Percentiles rank a stretch among this genome's conserved stretches.
Evolutionary conservation across 148 eudicot species (phyloP).

Genomic region (Suaeda aralocaspica): DNA sequence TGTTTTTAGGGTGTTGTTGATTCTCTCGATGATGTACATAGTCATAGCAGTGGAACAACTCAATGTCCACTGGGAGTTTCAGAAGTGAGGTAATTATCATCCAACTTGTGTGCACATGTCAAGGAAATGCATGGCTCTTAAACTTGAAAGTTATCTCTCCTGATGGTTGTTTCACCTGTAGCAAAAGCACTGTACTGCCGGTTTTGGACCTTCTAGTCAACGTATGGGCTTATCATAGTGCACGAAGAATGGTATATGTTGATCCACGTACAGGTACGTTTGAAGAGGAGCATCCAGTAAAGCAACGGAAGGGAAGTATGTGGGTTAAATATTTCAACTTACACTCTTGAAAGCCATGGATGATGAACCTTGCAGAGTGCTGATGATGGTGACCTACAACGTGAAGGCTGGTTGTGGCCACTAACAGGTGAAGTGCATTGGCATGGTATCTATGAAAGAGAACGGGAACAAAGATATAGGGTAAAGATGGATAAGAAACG

Average conservation of each 20-base stretch:
- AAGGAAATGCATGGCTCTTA: not conserved
- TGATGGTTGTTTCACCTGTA: slow-evolving; percentile 23
- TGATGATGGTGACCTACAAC: slow-evolving; percentile 65
- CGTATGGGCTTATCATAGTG: slow-evolving; percentile 99
- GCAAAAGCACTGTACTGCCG: slow-evolving; percentile 92
- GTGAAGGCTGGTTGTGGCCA: slow-evolving; percentile 89
- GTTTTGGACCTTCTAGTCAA: slow-evolving; percentile 76
- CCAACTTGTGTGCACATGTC: not conserved
- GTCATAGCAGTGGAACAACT: slow-evolving; percentile 38
- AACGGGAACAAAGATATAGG: slow-evolving; percentile 86
- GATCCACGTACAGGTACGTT: slow-evolving; percentile 66
- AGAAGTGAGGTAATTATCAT: slow-evolving; percentile 50
- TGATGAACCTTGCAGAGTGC: slow-evolving; percentile 96
- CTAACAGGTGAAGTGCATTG: slow-evolving; percentile 87
- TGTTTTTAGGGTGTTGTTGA: slow-evolving; percentile 80
- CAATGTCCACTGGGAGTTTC: slow-evolving; percentile 69
- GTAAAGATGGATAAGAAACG: slow-evolving; percentile 96
- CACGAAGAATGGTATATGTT: slow-evolving; percentile 73
- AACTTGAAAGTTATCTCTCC: not conserved
- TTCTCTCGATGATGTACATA: slow-evolving; percentile 68
- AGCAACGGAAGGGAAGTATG: slow-evolving; percentile 62
- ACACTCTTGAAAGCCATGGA: slow-evolving; percentile 84
- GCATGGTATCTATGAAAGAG: slow-evolving; percentile 93
- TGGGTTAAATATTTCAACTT: slow-evolving; percentile 81
- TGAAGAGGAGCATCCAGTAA: slow-evolving; percentile 85